These are phyloP conservation scores for Epichloe amarillans DNA, from an alignment of 2,329 filamentous ascomycete genomes.

Conservation along the genomic window DNA sequence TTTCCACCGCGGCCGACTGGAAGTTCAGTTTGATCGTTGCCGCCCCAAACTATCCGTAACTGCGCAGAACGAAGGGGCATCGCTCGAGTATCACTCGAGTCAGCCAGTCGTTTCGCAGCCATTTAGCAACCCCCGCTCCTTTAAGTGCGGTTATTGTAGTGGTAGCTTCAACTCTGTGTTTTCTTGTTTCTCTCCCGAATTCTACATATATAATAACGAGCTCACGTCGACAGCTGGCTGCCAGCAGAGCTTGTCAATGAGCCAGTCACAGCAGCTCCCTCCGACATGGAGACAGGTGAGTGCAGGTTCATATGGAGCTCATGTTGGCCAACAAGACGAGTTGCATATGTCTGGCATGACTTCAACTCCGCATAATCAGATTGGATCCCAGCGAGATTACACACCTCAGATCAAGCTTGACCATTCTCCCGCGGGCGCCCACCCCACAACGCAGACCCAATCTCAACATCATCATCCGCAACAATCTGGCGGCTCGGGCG, in stretches of 20 bases:
- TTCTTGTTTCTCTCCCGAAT: background rate
- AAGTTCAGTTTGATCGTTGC: too few relatives aligned
- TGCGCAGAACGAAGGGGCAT: background rate
- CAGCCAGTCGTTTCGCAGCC: too few relatives aligned
- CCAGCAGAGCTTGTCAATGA: constrained; percentile 16
- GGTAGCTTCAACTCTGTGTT: background rate
- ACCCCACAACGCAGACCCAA: constrained; percentile 20
- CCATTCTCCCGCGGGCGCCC: constrained; percentile 23
- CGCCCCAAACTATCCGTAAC: background rate
- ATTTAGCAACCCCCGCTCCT: background rate
- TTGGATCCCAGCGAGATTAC: constrained; percentile 34
- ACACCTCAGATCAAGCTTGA: constrained; percentile 40
- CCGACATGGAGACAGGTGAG: constrained; percentile 15
- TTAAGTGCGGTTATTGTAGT: too few relatives aligned
- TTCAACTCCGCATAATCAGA: constrained; percentile 20
- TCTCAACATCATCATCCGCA: constrained; percentile 14
- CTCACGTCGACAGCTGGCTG: background rate
- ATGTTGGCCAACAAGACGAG: constrained; percentile 31
- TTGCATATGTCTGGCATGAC: constrained; percentile 38
- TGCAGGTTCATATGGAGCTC: constrained; percentile 12
- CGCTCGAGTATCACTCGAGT: too few relatives aligned
- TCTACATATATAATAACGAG: background rate
- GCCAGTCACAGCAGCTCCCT: constrained; percentile 27
- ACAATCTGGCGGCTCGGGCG: constrained; percentile 27
- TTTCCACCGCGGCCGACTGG: too few relatives aligned